These are phyloP conservation scores for Fusarium clavum DNA, from an alignment of 2,329 filamentous ascomycete genomes.

Conservation along the genomic window DNA sequence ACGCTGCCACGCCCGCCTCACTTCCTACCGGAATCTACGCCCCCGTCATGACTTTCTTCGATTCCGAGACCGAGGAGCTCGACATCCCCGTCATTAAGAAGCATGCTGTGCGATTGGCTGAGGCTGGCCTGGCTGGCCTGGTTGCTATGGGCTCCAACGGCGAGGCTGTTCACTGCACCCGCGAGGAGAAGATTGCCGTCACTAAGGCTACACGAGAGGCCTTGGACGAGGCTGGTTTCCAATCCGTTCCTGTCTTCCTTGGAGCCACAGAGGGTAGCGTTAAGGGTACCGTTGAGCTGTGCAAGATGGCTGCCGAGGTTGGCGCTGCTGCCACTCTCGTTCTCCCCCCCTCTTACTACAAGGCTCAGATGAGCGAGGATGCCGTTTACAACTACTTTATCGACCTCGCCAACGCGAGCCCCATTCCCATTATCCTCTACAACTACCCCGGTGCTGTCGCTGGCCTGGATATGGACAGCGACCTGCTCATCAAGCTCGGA, in stretches of 20 bases:
- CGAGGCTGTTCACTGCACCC: slow-evolving; percentile 86
- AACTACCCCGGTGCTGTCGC: slow-evolving; percentile 91
- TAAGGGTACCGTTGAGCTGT: slow-evolving; percentile 80
- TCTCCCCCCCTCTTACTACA: slow-evolving; percentile 87
- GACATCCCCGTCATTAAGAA: slow-evolving; percentile 83
- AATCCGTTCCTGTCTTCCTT: slow-evolving; percentile 80
- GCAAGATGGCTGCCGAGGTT: slow-evolving; percentile 71
- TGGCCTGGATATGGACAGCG: slow-evolving; percentile 90
- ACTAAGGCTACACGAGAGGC: slow-evolving; percentile 84
- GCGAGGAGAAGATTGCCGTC: slow-evolving; percentile 79
- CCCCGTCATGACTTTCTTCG: slow-evolving; percentile 91
- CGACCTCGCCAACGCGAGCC: slow-evolving; percentile 78
- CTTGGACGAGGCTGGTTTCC: slow-evolving; percentile 82
- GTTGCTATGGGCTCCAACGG: slow-evolving; percentile 93
- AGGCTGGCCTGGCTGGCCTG: slow-evolving; percentile 82
- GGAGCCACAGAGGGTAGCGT: slow-evolving; percentile 86
- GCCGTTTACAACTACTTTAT: slow-evolving; percentile 79
- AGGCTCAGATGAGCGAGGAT: slow-evolving; percentile 78
- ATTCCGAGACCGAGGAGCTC: slow-evolving; percentile 84
- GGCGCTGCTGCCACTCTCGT: slow-evolving; percentile 85
- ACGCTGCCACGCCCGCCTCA: slow-evolving; percentile 58
- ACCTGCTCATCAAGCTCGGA: slow-evolving; percentile 83
- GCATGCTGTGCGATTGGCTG: slow-evolving; percentile 81
- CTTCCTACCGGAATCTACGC: slow-evolving; percentile 87
- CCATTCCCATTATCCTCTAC: slow-evolving; percentile 85